Percentiles rank a stretch among this genome's conserved stretches.
phyloP scores from a whole-genome alignment of 2,329 filamentous ascomycete genomes.

The Aspergillus unguis region DNA sequence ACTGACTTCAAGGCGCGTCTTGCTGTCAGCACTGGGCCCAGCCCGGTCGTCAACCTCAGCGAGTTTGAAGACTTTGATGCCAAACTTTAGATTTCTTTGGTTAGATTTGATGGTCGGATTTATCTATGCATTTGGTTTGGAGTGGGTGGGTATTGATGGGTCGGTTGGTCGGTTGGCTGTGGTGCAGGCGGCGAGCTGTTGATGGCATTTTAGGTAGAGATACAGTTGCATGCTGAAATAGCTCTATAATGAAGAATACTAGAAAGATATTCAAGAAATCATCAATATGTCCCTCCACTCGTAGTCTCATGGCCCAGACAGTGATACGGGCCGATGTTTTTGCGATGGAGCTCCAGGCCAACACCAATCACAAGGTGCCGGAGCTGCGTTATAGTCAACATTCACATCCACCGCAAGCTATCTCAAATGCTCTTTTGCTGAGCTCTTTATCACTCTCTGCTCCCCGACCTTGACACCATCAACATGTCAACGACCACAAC shows the following conservation, averaged over 20 bases:
- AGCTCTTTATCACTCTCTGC: neutral
- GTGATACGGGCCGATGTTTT: conserved; percentile 30
- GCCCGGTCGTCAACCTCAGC: conserved; percentile 68
- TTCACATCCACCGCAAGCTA: neutral
- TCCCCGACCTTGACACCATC: neutral
- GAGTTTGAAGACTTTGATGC: conserved; percentile 83
- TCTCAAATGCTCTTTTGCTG: neutral
- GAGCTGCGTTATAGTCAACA: neutral
- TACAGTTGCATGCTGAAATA: too few species aligned
- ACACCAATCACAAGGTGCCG: conserved; percentile 1
- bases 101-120: neutral
- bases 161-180: neutral
- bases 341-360: conserved; percentile 15
- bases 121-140: conserved; percentile 2
- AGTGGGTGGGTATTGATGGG: neutral
- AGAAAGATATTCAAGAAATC: neutral
- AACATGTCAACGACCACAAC: conserved; percentile 82
- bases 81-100: conserved; percentile 59
- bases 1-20: conserved; percentile 75
- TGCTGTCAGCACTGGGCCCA: conserved; percentile 67
- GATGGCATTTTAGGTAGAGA: too few species aligned
- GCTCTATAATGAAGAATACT: neutral
- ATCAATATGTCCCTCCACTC: conserved; percentile 1
- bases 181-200: neutral
- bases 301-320: too few species aligned